Conservation (phyloP, 768 basidiomycete genomes). For the Suillus variegatus region DNA sequence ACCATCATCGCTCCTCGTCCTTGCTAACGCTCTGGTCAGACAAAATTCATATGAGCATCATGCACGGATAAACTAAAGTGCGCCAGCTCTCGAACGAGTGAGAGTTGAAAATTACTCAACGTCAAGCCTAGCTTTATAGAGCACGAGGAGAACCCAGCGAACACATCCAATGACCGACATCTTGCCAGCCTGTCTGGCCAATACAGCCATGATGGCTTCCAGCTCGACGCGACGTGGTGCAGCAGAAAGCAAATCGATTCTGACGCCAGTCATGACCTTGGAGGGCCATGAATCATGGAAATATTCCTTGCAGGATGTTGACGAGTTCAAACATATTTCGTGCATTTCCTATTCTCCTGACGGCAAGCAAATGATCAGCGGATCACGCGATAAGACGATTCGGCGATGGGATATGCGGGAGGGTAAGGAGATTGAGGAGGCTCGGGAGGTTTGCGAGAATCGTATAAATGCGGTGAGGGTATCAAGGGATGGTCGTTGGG, state of each 20-base stretch:
- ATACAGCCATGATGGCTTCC: background rate
- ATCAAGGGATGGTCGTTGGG: background rate
- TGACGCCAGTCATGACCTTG: background rate
- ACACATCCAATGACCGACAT: background rate
- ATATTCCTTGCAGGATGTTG: fast-evolving
- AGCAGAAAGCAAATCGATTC: background rate
- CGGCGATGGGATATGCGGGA: background rate
- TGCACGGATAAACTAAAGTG: no score
- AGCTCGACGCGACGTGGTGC: background rate
- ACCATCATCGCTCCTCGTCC: no score
- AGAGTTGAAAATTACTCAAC: background rate
- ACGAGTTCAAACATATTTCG: background rate
- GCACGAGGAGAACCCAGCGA: background rate
- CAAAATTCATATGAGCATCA: no score
- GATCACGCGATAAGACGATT: background rate
- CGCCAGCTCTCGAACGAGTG: no score
- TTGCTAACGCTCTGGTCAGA: no score
- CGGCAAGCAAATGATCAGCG: background rate
- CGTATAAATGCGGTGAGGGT: fast-evolving
- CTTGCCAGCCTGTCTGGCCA: background rate
- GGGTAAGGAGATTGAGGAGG: background rate
- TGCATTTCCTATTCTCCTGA: background rate
- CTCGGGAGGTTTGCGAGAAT: background rate
- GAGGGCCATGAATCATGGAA: background rate
- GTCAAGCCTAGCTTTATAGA: background rate